Percentiles rank a stretch among this genome's conserved stretches.
These are phyloP conservation scores for Lagenaria siceraria DNA, from an alignment of 306 rosid genomes.

Conservation along the genomic window DNA sequence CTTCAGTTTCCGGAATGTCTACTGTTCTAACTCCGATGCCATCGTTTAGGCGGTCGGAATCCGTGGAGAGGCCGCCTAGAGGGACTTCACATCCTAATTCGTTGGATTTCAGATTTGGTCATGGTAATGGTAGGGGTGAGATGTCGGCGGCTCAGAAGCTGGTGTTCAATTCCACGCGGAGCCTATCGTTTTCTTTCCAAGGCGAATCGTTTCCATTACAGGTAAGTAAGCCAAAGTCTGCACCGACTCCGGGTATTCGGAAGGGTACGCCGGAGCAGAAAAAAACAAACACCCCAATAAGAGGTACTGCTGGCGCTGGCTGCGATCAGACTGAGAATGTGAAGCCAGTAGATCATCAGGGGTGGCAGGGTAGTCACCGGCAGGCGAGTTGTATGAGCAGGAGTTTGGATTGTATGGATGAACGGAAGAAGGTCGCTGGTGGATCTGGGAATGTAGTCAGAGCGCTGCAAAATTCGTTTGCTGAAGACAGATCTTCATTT, in stretches of 20 bases:
- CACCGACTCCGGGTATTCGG: slow-evolving; percentile 41
- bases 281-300: slow-evolving; percentile 29
- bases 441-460: slow-evolving; percentile 44
- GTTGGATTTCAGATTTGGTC: slow-evolving; percentile 20
- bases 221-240: slow-evolving; percentile 56
- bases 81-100: slow-evolving; percentile 46
- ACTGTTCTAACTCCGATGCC: slow-evolving; percentile 20
- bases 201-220: slow-evolving; percentile 80
- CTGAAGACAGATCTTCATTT: slow-evolving; percentile 22
- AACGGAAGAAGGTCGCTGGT: slow-evolving; percentile 25
- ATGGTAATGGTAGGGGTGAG: slow-evolving; percentile 17
- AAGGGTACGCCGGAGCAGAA: slow-evolving; percentile 72
- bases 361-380: slow-evolving; percentile 49
- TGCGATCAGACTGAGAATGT: slow-evolving; percentile 36
- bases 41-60: slow-evolving; percentile 43
- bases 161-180: slow-evolving; percentile 69
- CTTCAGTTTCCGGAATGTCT: slow-evolving; percentile 35
- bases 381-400: slow-evolving; percentile 34
- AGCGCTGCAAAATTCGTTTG: slow-evolving; percentile 45
- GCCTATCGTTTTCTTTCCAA: slow-evolving; percentile 85
- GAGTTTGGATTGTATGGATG: slow-evolving; percentile 50
- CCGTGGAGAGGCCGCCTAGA: slow-evolving; percentile 39
- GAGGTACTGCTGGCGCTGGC: slow-evolving; percentile 21
- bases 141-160: slow-evolving; percentile 60
- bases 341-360: slow-evolving; percentile 53